These are phyloP conservation scores for Vitis hybrid DNA, from an alignment of 177 flowering plant genomes.

Conservation along the genomic window DNA sequence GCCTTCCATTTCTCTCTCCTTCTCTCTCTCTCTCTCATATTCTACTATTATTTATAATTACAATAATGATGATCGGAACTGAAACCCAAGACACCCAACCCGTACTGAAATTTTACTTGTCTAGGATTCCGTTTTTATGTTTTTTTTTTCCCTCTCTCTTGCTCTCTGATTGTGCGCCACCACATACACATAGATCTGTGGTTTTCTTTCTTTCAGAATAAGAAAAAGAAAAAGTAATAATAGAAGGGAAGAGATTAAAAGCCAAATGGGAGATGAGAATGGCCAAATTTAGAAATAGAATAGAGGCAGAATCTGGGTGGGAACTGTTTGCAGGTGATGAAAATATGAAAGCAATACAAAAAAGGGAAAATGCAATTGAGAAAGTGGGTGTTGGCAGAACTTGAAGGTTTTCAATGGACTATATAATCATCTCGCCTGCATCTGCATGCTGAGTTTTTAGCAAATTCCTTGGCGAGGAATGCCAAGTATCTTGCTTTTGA, in stretches of 20 bases:
- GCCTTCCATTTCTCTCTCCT: not conserved
- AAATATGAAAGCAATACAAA: not conserved
- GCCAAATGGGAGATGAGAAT: not conserved
- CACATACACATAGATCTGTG: conserved; percentile 1
- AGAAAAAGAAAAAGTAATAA: not conserved
- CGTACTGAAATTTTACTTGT: not conserved
- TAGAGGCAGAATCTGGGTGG: no score
- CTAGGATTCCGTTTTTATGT: conserved; percentile 3
- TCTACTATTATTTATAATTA: not conserved
- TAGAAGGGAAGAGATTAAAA: not conserved
- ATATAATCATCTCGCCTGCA: not conserved
- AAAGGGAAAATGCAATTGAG: not conserved
- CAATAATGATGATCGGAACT: conserved; percentile 7
- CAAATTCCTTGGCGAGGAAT: not conserved
- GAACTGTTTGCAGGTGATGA: no score
- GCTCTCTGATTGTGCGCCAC: conserved; percentile 1
- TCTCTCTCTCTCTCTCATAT: not conserved
- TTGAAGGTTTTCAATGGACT: no score
- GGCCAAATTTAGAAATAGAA: not conserved
- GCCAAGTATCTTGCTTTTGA: no score
- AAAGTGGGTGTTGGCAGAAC: no score
- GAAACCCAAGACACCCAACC: conserved; percentile 16
- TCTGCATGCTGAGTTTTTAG: not conserved
- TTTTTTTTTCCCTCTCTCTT: not conserved
- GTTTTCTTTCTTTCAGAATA: not conserved